Percentiles rank a stretch among this genome's conserved stretches.
Evolutionary conservation across 2,329 filamentous ascomycete species (phyloP).

Genomic region (Curvularia eragrostidis): DNA sequence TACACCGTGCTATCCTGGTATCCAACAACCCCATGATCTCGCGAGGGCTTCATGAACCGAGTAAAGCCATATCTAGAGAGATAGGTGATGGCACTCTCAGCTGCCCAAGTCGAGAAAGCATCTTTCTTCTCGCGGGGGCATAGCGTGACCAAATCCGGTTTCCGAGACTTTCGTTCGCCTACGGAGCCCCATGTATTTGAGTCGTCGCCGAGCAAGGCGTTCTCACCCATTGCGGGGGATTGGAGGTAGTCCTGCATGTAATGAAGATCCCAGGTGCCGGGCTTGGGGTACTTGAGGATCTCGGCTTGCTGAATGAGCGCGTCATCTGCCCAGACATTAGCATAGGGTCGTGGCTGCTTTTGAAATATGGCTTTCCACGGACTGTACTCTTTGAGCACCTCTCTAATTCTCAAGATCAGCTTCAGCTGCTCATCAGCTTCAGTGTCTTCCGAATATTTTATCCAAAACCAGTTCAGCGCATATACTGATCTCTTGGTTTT

Average conservation of each 20-base stretch:
- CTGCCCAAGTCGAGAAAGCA: constrained; percentile 2
- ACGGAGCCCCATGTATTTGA: not conserved
- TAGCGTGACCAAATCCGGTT: not conserved
- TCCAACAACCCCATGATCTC: not conserved
- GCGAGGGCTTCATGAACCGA: not conserved
- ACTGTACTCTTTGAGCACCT: constrained; percentile 5
- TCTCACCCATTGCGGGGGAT: not conserved
- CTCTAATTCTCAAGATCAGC: not conserved
- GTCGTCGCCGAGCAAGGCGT: not conserved
- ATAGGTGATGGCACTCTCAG: not conserved
- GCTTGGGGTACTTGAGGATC: not conserved
- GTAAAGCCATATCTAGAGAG: not conserved
- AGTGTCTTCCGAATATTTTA: not conserved
- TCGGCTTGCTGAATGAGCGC: not conserved
- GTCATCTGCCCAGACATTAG: not conserved
- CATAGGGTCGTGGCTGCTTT: not conserved
- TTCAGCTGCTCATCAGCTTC: not conserved
- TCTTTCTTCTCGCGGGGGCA: constrained; percentile 1
- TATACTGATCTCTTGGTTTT: not conserved
- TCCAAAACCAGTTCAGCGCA: not conserved
- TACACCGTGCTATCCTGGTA: constrained; percentile 1
- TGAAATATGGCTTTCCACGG: not conserved
- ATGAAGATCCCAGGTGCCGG: not conserved
- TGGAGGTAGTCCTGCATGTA: constrained; percentile 3
- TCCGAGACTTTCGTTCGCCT: not conserved